phyloP scores from a whole-genome alignment of 2,329 filamentous ascomycete species.

The Alternaria postmessia region DNA sequence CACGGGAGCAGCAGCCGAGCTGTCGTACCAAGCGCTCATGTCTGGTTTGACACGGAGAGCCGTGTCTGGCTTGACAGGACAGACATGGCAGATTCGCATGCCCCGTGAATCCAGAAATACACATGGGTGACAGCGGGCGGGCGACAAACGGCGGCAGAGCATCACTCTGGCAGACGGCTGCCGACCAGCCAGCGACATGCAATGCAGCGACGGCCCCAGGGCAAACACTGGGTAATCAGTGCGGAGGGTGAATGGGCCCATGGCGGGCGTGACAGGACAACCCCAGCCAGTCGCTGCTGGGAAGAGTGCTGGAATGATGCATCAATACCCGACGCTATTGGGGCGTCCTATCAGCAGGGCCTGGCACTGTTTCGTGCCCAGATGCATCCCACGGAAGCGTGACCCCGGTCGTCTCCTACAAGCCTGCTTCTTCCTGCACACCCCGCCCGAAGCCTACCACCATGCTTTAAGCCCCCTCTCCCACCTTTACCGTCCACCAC shows the following conservation, averaged over 20 bases:
- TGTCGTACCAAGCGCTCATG: conserved; percentile 33
- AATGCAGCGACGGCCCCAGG: conserved; percentile 18
- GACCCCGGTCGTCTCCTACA: conserved; percentile 11
- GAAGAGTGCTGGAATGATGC: conserved; percentile 34
- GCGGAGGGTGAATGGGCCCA: conserved; percentile 22
- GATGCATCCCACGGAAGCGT: conserved; percentile 34
- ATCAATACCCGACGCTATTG: conserved; percentile 46
- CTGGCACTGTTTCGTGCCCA: conserved; percentile 26
- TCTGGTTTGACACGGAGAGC: conserved; percentile 1
- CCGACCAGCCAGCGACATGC: conserved; percentile 9
- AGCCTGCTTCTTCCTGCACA: conserved; percentile 20
- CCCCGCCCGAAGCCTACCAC: conserved; percentile 21
- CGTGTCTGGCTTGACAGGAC: neutral
- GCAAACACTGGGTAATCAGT: conserved; percentile 26
- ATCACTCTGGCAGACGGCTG: conserved; percentile 28
- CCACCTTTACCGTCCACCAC: conserved; percentile 30
- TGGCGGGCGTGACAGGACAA: conserved; percentile 23
- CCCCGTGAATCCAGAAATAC: conserved; percentile 9
- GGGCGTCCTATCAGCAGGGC: conserved; percentile 43
- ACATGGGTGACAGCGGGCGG: conserved; percentile 20
- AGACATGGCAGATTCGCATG: neutral
- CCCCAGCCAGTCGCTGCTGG: conserved; percentile 36
- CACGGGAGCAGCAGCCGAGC: conserved; percentile 30
- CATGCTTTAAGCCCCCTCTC: conserved; percentile 35
- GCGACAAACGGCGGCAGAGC: conserved; percentile 30